A percentile compares a stretch with the other conserved stretches of the same genome.
Conservation (phyloP, 495 filamentous ascomycete species). For the Aspergillus leporis region DNA sequence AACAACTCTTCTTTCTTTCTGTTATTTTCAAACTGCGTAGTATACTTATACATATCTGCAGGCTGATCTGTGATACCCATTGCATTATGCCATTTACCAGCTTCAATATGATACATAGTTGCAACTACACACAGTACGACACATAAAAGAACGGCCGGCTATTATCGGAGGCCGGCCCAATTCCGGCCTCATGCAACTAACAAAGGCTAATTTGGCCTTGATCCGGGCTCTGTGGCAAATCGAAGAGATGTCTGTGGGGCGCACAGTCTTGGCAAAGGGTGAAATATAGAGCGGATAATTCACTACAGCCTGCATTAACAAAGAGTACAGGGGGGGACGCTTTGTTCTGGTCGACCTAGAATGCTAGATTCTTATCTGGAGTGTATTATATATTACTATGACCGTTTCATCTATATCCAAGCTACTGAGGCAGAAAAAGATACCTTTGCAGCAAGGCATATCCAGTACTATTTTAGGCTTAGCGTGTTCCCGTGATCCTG, state of each 20-base stretch:
- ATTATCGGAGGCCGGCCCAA: slow-evolving; percentile 47
- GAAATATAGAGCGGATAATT: slow-evolving; percentile 24
- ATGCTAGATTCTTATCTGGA: not conserved
- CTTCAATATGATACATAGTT: not conserved
- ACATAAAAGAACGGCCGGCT: slow-evolving; percentile 29
- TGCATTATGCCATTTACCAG: too few species aligned
- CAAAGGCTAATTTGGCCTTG: slow-evolving; percentile 27
- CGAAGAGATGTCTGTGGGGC: slow-evolving; percentile 7
- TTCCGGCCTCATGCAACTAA: slow-evolving; percentile 45
- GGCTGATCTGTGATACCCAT: too few species aligned
- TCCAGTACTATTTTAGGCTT: slow-evolving; percentile 28
- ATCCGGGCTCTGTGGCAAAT: slow-evolving; percentile 25
- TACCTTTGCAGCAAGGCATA: not conserved
- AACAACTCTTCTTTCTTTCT: too few species aligned
- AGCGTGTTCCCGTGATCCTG: slow-evolving; percentile 36
- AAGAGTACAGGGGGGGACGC: not conserved
- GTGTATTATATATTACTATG: not conserved
- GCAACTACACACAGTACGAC: not conserved
- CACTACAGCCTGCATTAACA: not conserved
- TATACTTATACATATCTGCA: too few species aligned
- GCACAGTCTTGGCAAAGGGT: slow-evolving; percentile 27
- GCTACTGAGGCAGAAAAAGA: not conserved
- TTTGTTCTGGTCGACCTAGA: not conserved
- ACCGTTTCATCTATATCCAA: not conserved
- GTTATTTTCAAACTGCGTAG: too few species aligned